Base-by-base conservation (phyloP, 805 yeast genomes). In the Osmozyma mogii region DNA sequence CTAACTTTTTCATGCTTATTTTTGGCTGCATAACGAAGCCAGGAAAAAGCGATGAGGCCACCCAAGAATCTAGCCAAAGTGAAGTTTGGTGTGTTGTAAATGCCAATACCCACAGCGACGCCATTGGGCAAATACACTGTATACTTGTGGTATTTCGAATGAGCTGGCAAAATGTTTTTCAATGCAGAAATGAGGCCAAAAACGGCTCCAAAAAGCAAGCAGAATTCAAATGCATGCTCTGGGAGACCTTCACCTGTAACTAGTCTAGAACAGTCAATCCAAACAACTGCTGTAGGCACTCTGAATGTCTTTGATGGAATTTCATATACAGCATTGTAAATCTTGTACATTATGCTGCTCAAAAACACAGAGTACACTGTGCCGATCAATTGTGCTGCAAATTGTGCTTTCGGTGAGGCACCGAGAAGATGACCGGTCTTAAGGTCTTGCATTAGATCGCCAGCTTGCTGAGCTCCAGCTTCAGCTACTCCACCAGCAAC, bases 391-490 rank as follows among this genome's bases (percentile, higher is more conserved):
- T 92, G 97, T 0, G 96, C 97, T 13, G 75, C 50, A 44, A 92
- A 88, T 55, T 92, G 98, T 3, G 94, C 94, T 37, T 69, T 72
- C 11, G 96, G 96, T 0, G 95, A 82, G 0, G 97, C 96, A 10
- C 94, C 95, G 2, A 89, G 48, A 30, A 89, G 55, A 54, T 84
- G 89, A 0, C 97, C 97, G 0, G 98, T 88, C 52, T 92, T 92
- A 43, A 89, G 65, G 57, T 92, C 97, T 60, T 89, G 98, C 95
- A 92, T 84, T 49, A 89, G 65, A 56, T 89, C 98, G 17, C 98
- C 97, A 2, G 97, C 96, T 57, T 89, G 98, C 58, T 92, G 97
- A 3, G 98, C 96, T 6, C 97, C 97, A 0, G 97, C 96, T 58
- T 89, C 98, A 1, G 97, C 94, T 24, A 89, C 78, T 9, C 96